Percentiles rank a stretch among this genome's conserved stretches.
phyloP scores from a whole-genome alignment of 2,329 filamentous ascomycete species.

The Cercospora sp. region DNA sequence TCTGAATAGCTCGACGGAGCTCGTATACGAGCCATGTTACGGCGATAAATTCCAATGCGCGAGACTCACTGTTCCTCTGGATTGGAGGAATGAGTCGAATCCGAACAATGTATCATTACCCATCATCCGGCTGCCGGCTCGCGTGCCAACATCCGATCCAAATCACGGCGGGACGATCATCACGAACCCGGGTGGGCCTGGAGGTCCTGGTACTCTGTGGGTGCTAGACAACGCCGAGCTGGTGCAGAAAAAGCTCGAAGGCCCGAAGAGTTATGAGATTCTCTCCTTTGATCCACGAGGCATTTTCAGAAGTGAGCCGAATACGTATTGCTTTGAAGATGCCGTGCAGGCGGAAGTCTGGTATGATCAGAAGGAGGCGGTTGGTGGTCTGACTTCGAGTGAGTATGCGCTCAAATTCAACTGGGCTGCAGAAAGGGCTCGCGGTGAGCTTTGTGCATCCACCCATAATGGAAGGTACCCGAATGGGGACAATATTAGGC shows the following conservation, averaged over 20 bases:
- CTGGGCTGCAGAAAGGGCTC: conserved; percentile 41
- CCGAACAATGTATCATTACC: conserved; percentile 43
- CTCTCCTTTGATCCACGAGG: conserved; percentile 50
- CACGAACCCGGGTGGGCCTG: conserved; percentile 46
- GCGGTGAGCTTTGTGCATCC: conserved; percentile 32
- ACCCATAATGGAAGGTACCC: conserved; percentile 37
- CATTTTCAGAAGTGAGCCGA: conserved; percentile 41
- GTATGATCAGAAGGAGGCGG: conserved; percentile 35
- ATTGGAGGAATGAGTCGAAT: conserved; percentile 31
- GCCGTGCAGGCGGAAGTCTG: conserved; percentile 33
- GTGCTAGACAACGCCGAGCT: conserved; percentile 22
- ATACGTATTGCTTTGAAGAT: conserved; percentile 38
- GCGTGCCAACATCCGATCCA: conserved; percentile 41
- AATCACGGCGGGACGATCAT: conserved; percentile 45
- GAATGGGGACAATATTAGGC: conserved; percentile 25
- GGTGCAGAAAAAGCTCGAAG: conserved; percentile 21
- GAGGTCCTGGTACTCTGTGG: conserved; percentile 39
- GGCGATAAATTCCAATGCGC: conserved; percentile 49
- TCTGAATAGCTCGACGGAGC: conserved; percentile 16
- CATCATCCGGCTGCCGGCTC: conserved; percentile 48
- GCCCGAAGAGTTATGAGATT: conserved; percentile 44
- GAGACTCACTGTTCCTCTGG: conserved; percentile 51
- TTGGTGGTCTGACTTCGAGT: conserved; percentile 19
- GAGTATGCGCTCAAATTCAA: conserved; percentile 35
- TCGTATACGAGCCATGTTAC: conserved; percentile 41